Evolutionary conservation across 2,329 filamentous ascomycete species (phyloP), one percentile per base, ranked within the genome.

Genomic region (Aspergillus sp.): DNA sequence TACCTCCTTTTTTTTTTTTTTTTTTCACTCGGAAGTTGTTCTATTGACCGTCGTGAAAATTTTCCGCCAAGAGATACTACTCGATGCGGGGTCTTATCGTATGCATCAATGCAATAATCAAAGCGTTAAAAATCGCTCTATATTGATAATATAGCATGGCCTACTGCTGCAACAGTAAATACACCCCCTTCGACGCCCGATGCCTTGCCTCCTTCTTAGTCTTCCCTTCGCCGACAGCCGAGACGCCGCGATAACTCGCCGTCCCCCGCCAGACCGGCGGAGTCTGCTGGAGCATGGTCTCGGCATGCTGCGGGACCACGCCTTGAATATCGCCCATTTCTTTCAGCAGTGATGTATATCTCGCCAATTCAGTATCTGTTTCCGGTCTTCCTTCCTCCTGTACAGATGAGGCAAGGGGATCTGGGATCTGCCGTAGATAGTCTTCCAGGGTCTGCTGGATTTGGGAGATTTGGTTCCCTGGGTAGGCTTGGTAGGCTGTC

Each of bases 241-340:
- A 25, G 20, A 27, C n/a, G 13, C n/a, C 41, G 9, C 25, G 20
- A 27, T 43, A 25, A 9, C 23, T 43, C 12, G 41, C 22, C 41
- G 22, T 27, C n/a, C n/a, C 41, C 13, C 23, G 23, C 22, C 23
- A 43, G 7, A 43, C 13, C 22, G 41, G 23, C 41, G 41, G 41
- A 17, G 20, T 48, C 45, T 27, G 49, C 52, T 15, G 52, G 50
- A 25, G 5, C 22, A 43, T 43, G 3, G 13, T 43, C 30, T 48
- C 17, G 41, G 65, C 45, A 52, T 67, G 64, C 27, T 65, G 58
- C 4, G 60, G 66, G 7, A 67, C 64, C 45, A 66, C 41, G 41
- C 64, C 65, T 13, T 54, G 56, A 41, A 58, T 66, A 9, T 63
- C 60, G 22, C 55, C 54, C 1, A 56, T 58, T 1, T 62, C 62